Evolutionary conservation across 176 grass and related monocot genomes (phyloP).

Genomic region (Bromus sterilis): DNA sequence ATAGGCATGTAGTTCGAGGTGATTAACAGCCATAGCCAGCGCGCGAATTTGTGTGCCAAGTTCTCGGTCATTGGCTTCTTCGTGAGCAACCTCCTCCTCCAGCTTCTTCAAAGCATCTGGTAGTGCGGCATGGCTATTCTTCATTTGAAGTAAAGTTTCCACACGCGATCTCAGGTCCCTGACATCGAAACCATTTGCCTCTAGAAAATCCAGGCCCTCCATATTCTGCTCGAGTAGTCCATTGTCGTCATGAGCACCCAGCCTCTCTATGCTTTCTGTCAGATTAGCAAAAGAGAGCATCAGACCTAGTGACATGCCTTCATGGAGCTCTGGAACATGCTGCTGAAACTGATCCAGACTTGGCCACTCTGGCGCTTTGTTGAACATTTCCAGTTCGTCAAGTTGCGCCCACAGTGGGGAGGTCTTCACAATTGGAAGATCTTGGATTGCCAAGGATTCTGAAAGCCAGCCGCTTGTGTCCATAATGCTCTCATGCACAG

Average conservation of each 20-base stretch:
- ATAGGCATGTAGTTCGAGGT: constrained; percentile 13
- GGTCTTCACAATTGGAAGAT: constrained; percentile 36
- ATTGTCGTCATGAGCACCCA: constrained; percentile 24
- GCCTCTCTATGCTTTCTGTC: constrained; percentile 23
- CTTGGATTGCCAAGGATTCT: neutral
- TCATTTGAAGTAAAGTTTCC: constrained; percentile 30
- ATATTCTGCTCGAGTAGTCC: constrained; percentile 33
- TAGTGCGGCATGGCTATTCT: neutral
- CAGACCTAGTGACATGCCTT: constrained; percentile 60
- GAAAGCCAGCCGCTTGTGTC: neutral
- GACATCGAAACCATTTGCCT: constrained; percentile 53
- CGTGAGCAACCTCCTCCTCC: neutral
- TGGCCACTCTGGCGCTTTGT: constrained; percentile 22
- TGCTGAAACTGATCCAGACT: constrained; percentile 25
- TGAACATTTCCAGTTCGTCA: constrained; percentile 50
- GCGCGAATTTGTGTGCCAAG: neutral
- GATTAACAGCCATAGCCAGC: neutral
- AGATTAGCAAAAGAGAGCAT: constrained; percentile 53
- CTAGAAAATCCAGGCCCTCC: constrained; percentile 27
- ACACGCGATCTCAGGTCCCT: constrained; percentile 31
- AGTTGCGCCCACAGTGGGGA: constrained; percentile 35
- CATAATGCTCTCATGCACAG: neutral
- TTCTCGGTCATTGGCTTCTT: neutral
- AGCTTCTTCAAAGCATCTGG: neutral
- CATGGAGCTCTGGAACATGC: constrained; percentile 30